phyloP scores from a whole-genome alignment of 179 eudicot species.

The Spergularia azorica region DNA sequence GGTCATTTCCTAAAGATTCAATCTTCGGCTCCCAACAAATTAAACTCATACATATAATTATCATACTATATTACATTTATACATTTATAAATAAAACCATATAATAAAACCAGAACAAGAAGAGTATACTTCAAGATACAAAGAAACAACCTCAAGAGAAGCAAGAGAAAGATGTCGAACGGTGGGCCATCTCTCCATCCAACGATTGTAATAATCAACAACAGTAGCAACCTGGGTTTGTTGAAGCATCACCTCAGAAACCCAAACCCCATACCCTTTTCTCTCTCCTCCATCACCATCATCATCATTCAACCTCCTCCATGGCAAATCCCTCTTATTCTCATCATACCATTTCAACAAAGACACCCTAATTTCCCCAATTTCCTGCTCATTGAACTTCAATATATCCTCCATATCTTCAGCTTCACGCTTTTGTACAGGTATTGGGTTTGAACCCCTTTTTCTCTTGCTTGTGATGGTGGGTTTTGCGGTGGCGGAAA shows the following conservation, averaged over 20 bases:
- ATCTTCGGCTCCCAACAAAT: background rate
- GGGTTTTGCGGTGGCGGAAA: conserved; percentile 4
- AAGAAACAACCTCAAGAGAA: conserved; percentile 62
- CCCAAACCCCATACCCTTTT: conserved; percentile 91
- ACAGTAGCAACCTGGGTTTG: conserved; percentile 93
- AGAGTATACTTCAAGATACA: background rate
- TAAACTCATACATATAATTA: background rate
- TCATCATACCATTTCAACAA: conserved; percentile 78
- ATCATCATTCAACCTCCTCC: conserved; percentile 54
- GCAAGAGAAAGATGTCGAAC: conserved; percentile 66
- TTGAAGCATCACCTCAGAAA: conserved; percentile 95
- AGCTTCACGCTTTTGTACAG: background rate
- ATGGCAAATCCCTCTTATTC: conserved; percentile 81
- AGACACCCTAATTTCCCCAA: conserved; percentile 62
- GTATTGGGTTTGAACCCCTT: conserved; percentile 20
- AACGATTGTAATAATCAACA: conserved; percentile 67
- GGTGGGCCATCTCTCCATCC: conserved; percentile 92
- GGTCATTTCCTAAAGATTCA: background rate
- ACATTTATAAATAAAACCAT: background rate
- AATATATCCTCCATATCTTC: conserved; percentile 76
- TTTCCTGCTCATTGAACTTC: conserved; percentile 47
- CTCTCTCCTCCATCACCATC: conserved; percentile 43
- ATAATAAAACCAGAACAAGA: background rate
- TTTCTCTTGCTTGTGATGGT: conserved; percentile 23
- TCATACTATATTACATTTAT: background rate